Evolutionary conservation across 2,329 filamentous ascomycete genomes (phyloP).

Genomic region (Nannizziopsis arthrosporioides): DNA sequence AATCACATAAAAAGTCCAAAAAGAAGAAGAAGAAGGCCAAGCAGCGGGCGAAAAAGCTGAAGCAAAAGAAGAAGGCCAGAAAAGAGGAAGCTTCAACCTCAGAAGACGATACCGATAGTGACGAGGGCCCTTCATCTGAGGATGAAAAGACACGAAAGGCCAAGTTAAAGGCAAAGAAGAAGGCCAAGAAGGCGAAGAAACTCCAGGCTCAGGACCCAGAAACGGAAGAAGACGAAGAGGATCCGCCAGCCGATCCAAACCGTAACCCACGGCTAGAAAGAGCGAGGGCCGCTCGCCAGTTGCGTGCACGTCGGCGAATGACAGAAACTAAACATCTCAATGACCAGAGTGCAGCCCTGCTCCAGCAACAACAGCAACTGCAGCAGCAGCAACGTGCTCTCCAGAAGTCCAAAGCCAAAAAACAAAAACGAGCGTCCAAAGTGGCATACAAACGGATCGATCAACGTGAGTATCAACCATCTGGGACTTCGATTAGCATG

Average conservation of each 20-base stretch:
- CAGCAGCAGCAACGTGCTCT: conserved; percentile 6
- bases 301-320: neutral
- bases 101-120: conserved; percentile 10
- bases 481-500: neutral
- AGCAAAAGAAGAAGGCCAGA: conserved; percentile 11
- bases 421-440: conserved; percentile 41
- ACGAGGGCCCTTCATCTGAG: conserved; percentile 18
- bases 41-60: conserved; percentile 5
- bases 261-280: conserved; percentile 1
- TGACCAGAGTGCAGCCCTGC: neutral
- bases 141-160: conserved; percentile 29
- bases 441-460: conserved; percentile 60
- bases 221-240: conserved; percentile 22
- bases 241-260: conserved; percentile 4
- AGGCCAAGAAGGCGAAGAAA: conserved; percentile 30
- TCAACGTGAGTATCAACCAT: conserved; percentile 33
- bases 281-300: neutral
- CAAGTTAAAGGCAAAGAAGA: conserved; percentile 31
- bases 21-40: conserved; percentile 14
- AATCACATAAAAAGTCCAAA: conserved; percentile 10
- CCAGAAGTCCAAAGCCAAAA: conserved; percentile 28
- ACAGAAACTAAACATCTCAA: conserved; percentile 7
- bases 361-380: conserved; percentile 9
- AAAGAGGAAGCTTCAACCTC: conserved; percentile 10
- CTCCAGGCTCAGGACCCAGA: conserved; percentile 25